Conservation (phyloP, 1,139 yeast genomes). For the Sugiyamaella xylanicola region DNA sequence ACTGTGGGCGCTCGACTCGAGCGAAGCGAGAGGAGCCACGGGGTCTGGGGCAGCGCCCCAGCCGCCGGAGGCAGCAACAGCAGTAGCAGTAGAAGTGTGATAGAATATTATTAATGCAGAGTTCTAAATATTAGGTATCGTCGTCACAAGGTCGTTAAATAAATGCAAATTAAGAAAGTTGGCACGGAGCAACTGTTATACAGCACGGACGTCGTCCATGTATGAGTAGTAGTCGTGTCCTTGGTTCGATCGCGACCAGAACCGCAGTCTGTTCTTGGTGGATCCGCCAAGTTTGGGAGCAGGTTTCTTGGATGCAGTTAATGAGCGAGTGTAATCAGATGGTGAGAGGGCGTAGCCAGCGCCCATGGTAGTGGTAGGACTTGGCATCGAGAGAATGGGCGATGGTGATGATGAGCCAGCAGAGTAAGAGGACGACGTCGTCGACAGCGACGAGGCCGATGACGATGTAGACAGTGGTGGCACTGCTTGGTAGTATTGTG, state of each 20-base stretch:
- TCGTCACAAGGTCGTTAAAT: conserved; percentile 13
- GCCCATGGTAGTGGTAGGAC: conserved; percentile 12
- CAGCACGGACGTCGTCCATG: conserved; percentile 16
- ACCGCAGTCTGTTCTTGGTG: conserved; percentile 15
- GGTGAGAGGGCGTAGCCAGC: conserved; percentile 15
- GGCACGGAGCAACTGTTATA: neutral
- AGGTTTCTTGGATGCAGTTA: conserved; percentile 9
- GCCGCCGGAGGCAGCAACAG: neutral
- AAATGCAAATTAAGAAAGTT: conserved; percentile 4
- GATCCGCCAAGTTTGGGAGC: conserved; percentile 6
- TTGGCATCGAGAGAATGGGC: conserved; percentile 21
- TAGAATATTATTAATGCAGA: neutral
- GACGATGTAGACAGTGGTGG: conserved; percentile 21
- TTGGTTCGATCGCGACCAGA: conserved; percentile 18
- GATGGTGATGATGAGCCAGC: conserved; percentile 20
- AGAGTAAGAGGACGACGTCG: conserved; percentile 12
- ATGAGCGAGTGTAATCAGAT: conserved; percentile 12
- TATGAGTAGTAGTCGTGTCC: conserved; percentile 14
- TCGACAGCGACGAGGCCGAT: conserved; percentile 21
- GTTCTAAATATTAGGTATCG: neutral
- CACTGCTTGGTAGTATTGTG: conserved; percentile 11
- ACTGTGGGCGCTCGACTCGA: neutral
- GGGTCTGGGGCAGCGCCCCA: neutral
- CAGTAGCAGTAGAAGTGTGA: neutral
- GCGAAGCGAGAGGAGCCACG: neutral